Evolutionary conservation across 2,329 filamentous ascomycete genomes (phyloP), one percentile per base, ranked within the genome.

Genomic region (Sporothrix mexicana): DNA sequence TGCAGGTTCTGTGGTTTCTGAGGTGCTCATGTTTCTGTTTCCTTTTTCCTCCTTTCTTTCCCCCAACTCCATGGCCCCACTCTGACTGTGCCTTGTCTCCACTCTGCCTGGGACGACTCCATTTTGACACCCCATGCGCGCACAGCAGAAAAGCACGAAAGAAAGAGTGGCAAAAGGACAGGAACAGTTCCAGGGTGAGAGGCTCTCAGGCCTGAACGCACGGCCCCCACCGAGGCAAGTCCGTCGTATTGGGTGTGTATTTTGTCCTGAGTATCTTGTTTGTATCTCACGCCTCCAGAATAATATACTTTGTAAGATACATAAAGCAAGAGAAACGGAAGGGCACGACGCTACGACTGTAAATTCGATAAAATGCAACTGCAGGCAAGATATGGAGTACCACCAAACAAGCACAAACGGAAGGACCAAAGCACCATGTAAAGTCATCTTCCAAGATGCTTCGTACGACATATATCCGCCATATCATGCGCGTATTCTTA

Each of bases 211-310:
- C 59, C 64, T 67, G 57, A 45, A 64, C 57, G 73, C 69, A 72
- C 73, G 72, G 69, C 55, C 73, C 73, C 71, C 71, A 73, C 73
- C 59, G 36, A 70, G 53, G 53, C 61, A 43, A 68, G 49, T 59
- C 49, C 68, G 70, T 17, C 59, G 68, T 66, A 62, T 59, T 49
- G 49, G 51, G 51, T 53, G 47, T 36, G 30, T 36, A 36, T 36
- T 36, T 36, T 36, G 30, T 36, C 30, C 30, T 36, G 2, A 36
- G 30, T 36, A 36, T 36, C 30, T 36, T 36, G 30, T 36, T 36
- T 36, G 30, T 36, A 36, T 36, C 30, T 36, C 30, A 36, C 30
- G 30, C 30, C 30, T 36, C 30, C 30, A 36, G 47, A 51, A n/a
- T 23, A 72, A n/a, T 49, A 47, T 61, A 72, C 68, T 62, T 66